These are phyloP conservation scores for Heliocybe sulcata DNA, from an alignment of 1,284 basidiomycete genomes.

Conservation along the genomic window DNA sequence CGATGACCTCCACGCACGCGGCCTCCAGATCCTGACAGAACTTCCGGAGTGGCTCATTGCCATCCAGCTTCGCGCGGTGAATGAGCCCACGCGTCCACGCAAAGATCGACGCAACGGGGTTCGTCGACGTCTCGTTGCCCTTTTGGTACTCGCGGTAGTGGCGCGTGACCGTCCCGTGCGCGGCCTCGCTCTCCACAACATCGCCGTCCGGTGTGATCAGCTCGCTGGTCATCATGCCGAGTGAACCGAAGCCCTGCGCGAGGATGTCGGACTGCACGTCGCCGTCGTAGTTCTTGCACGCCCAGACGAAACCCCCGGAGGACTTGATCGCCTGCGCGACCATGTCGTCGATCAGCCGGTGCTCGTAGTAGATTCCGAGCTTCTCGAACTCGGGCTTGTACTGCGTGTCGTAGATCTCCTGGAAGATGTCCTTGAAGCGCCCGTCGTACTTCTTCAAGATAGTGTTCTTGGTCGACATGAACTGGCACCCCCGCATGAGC, in stretches of 20 bases:
- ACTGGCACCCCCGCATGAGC: constrained; percentile 31
- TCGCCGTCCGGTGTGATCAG: constrained; percentile 94
- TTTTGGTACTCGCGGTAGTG: constrained; percentile 98
- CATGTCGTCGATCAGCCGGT: constrained; percentile 92
- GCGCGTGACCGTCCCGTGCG: constrained; percentile 91
- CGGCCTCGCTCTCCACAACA: constrained; percentile 89
- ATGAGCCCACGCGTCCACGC: constrained; percentile 96
- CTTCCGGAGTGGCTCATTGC: constrained; percentile 65
- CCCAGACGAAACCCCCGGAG: constrained; percentile 96
- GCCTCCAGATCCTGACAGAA: constrained; percentile 85
- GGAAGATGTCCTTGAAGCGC: constrained; percentile 98
- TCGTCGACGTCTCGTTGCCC: constrained; percentile 93
- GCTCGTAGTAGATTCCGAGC: constrained; percentile 92
- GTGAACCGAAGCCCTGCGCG: constrained; percentile 88
- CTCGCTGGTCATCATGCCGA: constrained; percentile 98
- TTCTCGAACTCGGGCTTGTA: constrained; percentile 85
- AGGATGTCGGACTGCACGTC: constrained; percentile 92
- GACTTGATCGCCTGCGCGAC: constrained; percentile 97
- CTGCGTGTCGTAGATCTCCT: constrained; percentile 81
- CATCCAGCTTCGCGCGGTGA: constrained; percentile 91
- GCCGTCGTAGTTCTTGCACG: constrained; percentile 96
- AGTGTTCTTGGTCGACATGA: constrained; percentile 98
- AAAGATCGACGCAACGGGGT: constrained; percentile 98
- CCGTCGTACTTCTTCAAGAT: constrained; percentile 97
- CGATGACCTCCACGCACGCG: constrained; percentile 89